Evolutionary conservation across 768 basidiomycete genomes (phyloP).

Genomic region (Termitomyces sp.): DNA sequence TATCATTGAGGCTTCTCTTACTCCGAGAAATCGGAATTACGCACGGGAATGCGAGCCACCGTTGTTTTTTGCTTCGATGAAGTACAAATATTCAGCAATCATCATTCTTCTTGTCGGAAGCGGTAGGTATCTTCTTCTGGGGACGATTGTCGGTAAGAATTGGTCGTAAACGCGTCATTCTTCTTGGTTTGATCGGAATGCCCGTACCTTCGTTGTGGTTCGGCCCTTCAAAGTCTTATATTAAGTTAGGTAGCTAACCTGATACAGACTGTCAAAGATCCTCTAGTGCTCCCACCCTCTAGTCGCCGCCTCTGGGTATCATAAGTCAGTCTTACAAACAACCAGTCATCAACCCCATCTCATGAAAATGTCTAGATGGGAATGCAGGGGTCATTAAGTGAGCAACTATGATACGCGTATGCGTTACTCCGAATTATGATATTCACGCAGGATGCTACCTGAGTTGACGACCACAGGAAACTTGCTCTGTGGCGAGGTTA

Average conservation of each 20-base stretch:
- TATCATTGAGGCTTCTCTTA: not conserved
- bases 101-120: slow-evolving; percentile 69
- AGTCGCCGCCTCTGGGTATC: slow-evolving; percentile 1
- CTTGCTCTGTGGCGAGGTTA: not conserved
- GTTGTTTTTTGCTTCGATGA: slow-evolving; percentile 32
- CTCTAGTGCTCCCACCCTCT: not conserved
- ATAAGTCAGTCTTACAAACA: slow-evolving; percentile 37
- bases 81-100: slow-evolving; percentile 56
- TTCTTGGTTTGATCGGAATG: slow-evolving; percentile 59
- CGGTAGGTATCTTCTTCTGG: slow-evolving; percentile 70
- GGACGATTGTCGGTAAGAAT: slow-evolving; percentile 64
- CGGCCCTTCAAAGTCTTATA: slow-evolving; percentile 63
- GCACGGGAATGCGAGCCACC: slow-evolving; percentile 55
- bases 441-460: not conserved
- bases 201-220: slow-evolving; percentile 70
- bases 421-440: not conserved
- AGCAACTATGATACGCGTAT: not conserved
- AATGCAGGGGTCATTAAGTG: slow-evolving; percentile 64
- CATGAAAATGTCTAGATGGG: slow-evolving; percentile 28
- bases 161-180: slow-evolving; percentile 72
- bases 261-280: not conserved
- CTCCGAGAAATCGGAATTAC: slow-evolving; percentile 61
- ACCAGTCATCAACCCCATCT: not conserved
- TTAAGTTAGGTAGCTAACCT: slow-evolving; percentile 30
- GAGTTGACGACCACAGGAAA: not conserved